These are phyloP conservation scores for Sporothrix variecibatus DNA, from an alignment of 2,329 filamentous ascomycete species.

Conservation along the genomic window DNA sequence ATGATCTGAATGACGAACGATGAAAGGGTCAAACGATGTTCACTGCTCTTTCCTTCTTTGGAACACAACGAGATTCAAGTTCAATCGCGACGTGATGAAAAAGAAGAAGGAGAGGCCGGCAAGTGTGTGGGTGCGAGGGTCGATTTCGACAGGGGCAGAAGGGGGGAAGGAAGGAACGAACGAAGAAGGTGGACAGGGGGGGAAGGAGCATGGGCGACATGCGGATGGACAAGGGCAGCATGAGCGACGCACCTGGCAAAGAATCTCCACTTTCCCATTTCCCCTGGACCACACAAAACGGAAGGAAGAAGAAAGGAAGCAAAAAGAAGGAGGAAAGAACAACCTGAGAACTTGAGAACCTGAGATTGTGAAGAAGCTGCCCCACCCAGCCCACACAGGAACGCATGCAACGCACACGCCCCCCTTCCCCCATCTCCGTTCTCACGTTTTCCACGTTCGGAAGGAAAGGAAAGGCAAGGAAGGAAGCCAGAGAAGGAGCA, in stretches of 20 bases:
- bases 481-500: neutral
- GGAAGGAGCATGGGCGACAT: neutral
- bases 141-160: neutral
- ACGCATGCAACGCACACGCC: slow-evolving; percentile 8
- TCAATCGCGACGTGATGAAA: neutral
- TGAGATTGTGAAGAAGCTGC: neutral
- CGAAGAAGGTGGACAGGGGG: no score
- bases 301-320: neutral
- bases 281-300: neutral
- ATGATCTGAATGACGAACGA: neutral
- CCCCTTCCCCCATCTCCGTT: neutral
- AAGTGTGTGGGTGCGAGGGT: neutral
- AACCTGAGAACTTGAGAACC: neutral
- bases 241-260: neutral
- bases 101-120: neutral
- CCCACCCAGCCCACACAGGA: neutral
- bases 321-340: neutral
- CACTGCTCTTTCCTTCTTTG: slow-evolving; percentile 1
- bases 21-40: neutral
- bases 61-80: no score
- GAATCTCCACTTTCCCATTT: neutral
- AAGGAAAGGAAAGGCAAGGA: neutral
- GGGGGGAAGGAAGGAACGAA: neutral
- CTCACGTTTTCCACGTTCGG: neutral
- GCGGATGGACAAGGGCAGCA: neutral